Evolutionary conservation across 257 asterid genomes (phyloP), one percentile per base, ranked within the genome.

Genomic region (Ilex asprella): DNA sequence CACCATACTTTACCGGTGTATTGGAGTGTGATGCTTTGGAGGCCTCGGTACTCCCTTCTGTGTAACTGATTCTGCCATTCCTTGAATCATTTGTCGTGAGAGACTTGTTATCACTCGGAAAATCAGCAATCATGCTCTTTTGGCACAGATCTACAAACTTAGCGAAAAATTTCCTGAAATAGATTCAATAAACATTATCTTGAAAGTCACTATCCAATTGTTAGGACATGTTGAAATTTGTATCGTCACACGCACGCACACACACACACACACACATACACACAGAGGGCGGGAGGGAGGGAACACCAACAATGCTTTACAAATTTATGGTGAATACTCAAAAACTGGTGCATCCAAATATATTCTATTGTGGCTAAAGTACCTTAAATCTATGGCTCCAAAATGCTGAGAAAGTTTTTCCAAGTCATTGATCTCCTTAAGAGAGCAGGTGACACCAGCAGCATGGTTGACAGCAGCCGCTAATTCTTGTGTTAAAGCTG

Each of bases 301-400:
- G 52, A 46, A 14, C 13, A 46, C 52, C 6, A 46, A 14, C 3
- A 5, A 46, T 10, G 52, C 4, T 10, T 12, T 46, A 46, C 3
- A 46, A 35, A 35, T 35, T 35, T 8, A 35, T 8, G 41, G 41
- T 35, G 8, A 3, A 8, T 35, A 35, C 41, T 35, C 8, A 35
- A 35, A 35, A 41, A 49, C 30, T 46, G 31, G 56, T 11, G 30
- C 41, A 54, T 47, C 29, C 71, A 35, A 31, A 30, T 56, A 10
- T 54, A 70, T 16, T 52, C 58, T 41, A 41, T 56, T 55, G 41
- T 35, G 7, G 41, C 41, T 35, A 35, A 59, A 57, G 29, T 77
- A 86, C 99, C 99, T 84, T 63, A 94, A 70, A 68, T 86, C 89
- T 55, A 51, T 62, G 11, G 95, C 86, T 68, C 99, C 95, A 73